Percentiles rank a stretch among this genome's conserved stretches.
Conservation (phyloP, 176 grass and related monocot genomes). For the Eleusine indica region DNA sequence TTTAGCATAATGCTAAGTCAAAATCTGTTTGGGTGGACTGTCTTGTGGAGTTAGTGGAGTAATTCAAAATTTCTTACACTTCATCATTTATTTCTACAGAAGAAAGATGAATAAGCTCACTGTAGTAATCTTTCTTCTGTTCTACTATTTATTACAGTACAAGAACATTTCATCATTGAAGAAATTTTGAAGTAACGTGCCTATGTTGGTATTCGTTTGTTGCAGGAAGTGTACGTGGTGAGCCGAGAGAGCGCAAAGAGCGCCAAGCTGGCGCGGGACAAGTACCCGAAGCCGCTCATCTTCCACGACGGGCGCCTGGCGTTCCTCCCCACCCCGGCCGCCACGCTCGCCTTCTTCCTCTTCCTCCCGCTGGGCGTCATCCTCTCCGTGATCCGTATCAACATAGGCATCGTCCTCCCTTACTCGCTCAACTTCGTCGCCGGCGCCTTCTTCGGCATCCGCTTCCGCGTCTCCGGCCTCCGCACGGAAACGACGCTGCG, state of each 20-base stretch:
- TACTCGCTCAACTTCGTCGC: constrained; percentile 44
- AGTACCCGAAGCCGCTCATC: constrained; percentile 85
- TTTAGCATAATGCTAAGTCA: no score
- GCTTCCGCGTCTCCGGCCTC: constrained; percentile 44
- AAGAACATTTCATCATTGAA: not conserved
- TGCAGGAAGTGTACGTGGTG: constrained; percentile 69
- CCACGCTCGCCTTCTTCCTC: constrained; percentile 65
- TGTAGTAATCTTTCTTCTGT: no score
- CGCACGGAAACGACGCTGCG: not conserved
- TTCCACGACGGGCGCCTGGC: constrained; percentile 93
- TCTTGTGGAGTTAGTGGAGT: no score
- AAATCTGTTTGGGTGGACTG: no score
- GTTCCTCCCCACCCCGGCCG: constrained; percentile 64
- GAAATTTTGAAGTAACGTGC: no score
- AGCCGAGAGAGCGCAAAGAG: constrained; percentile 44
- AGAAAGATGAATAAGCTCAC: no score
- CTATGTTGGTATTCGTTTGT: not conserved
- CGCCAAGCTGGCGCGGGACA: constrained; percentile 52
- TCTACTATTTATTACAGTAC: no score
- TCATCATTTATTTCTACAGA: no score
- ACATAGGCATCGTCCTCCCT: constrained; percentile 58
- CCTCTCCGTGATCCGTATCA: constrained; percentile 61
- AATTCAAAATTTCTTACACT: no score
- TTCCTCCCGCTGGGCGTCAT: constrained; percentile 69
- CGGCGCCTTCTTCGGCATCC: constrained; percentile 50